A percentile compares a stretch with the other conserved stretches of the same genome.
phyloP scores from a whole-genome alignment of 305 asterid species.

The Fraxinus baroniana region DNA sequence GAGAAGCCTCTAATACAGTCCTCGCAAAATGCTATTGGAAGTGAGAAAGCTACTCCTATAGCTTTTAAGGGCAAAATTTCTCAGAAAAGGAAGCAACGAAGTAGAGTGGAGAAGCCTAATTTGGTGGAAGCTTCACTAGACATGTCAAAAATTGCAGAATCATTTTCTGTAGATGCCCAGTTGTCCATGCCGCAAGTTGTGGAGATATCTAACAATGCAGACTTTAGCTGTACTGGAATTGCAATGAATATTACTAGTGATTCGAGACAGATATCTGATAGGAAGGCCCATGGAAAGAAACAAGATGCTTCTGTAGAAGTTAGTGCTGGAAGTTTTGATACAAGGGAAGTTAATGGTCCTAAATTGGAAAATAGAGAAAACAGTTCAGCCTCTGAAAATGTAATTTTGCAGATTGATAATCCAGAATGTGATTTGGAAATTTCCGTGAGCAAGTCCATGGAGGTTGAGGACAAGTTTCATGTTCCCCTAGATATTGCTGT shows the following conservation, averaged over 20 bases:
- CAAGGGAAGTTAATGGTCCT: conserved; percentile 12
- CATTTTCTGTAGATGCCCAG: conserved; percentile 19
- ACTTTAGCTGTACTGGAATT: conserved; percentile 11
- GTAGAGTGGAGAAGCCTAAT: conserved; percentile 13
- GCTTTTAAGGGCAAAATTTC: conserved; percentile 13
- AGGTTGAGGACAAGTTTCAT: conserved; percentile 4
- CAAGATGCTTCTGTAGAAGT: conserved; percentile 23
- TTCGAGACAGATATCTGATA: conserved; percentile 15
- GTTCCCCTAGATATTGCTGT: conserved; percentile 14
- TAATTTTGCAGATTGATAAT: background rate
- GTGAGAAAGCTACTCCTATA: conserved; percentile 18
- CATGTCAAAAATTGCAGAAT: conserved; percentile 13
- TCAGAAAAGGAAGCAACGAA: conserved; percentile 18
- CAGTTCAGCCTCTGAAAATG: conserved; percentile 19
- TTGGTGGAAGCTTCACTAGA: conserved; percentile 23
- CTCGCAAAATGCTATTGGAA: conserved; percentile 19
- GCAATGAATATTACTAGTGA: conserved; percentile 4
- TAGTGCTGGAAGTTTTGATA: conserved; percentile 17
- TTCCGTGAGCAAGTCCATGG: conserved; percentile 22
- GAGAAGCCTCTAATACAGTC: conserved; percentile 16
- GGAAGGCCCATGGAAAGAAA: conserved; percentile 7
- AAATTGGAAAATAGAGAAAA: conserved; percentile 18
- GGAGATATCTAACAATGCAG: conserved; percentile 14
- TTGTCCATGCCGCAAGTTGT: conserved; percentile 25
- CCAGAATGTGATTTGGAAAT: conserved; percentile 17